These are phyloP conservation scores for Oxyria digyna DNA, from an alignment of 148 eudicot species.

Conservation along the genomic window DNA sequence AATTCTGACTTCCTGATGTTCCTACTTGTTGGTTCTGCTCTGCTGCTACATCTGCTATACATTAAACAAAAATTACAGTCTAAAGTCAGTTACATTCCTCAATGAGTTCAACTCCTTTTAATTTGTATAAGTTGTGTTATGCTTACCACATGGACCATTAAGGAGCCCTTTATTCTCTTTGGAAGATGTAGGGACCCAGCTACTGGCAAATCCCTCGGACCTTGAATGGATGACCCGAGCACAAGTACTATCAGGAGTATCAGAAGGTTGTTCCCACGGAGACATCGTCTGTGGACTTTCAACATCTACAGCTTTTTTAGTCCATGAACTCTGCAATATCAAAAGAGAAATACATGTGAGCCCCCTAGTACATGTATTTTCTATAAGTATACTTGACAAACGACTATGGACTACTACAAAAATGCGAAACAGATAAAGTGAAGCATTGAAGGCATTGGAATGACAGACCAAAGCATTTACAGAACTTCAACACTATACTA, in stretches of 20 bases:
- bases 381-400: neutral
- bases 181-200: slow-evolving; percentile 37
- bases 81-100: neutral
- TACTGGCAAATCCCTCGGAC: slow-evolving; percentile 35
- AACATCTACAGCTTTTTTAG: slow-evolving; percentile 59
- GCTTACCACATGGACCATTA: slow-evolving; percentile 33
- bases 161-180: slow-evolving; percentile 21
- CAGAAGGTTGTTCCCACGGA: slow-evolving; percentile 39
- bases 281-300: slow-evolving; percentile 41
- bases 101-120: neutral
- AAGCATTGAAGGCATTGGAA: neutral
- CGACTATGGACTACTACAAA: neutral
- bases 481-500: neutral
- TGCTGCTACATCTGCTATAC: slow-evolving; percentile 27
- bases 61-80: neutral
- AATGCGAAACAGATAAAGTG: neutral
- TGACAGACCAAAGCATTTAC: neutral
- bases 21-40: slow-evolving; percentile 51
- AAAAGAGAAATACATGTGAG: neutral
- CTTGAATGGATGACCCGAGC: slow-evolving; percentile 53
- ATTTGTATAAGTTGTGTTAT: neutral
- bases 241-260: slow-evolving; percentile 61
- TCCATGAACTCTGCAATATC: slow-evolving; percentile 67
- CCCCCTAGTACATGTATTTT: neutral
- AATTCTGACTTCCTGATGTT: slow-evolving; percentile 27